Evolutionary conservation across 2,329 filamentous ascomycete species (phyloP).

Genomic region (Fusarium sp.): DNA sequence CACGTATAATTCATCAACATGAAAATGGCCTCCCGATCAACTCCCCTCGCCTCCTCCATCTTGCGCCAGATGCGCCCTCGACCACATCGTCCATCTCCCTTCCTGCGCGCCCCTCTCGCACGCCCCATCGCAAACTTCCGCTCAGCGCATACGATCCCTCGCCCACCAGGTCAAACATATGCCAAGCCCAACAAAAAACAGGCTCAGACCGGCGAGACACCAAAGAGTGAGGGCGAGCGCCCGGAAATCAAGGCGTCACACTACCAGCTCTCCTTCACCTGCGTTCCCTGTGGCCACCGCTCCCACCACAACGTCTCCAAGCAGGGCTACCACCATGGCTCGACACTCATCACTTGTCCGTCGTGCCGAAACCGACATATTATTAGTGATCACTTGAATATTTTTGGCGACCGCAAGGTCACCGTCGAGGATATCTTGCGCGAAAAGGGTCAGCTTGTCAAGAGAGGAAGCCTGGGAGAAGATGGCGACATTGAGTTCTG

Average conservation of each 20-base stretch:
- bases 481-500: conserved; percentile 94
- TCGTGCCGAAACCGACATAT: conserved; percentile 86
- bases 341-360: conserved; percentile 88
- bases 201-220: conserved; percentile 27
- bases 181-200: conserved; percentile 19
- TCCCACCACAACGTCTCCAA: conserved; percentile 90
- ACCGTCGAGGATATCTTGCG: conserved; percentile 81
- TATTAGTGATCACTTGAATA: conserved; percentile 86
- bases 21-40: conserved; percentile 46
- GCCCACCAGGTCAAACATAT: conserved; percentile 41
- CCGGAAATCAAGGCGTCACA: conserved; percentile 63
- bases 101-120: conserved; percentile 16
- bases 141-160: conserved; percentile 51
- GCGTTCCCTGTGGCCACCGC: conserved; percentile 80
- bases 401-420: conserved; percentile 75
- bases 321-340: conserved; percentile 93
- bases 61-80: conserved; percentile 32
- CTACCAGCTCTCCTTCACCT: conserved; percentile 93
- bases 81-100: conserved; percentile 26
- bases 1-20: not conserved
- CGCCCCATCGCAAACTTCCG: conserved; percentile 34
- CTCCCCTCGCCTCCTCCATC: conserved; percentile 27
- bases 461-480: conserved; percentile 73
- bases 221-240: conserved; percentile 44
- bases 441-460: conserved; percentile 78